A percentile compares a stretch with the other conserved stretches of the same genome.
Conservation (phyloP, 179 eudicot species). For the Silene coronaria region DNA sequence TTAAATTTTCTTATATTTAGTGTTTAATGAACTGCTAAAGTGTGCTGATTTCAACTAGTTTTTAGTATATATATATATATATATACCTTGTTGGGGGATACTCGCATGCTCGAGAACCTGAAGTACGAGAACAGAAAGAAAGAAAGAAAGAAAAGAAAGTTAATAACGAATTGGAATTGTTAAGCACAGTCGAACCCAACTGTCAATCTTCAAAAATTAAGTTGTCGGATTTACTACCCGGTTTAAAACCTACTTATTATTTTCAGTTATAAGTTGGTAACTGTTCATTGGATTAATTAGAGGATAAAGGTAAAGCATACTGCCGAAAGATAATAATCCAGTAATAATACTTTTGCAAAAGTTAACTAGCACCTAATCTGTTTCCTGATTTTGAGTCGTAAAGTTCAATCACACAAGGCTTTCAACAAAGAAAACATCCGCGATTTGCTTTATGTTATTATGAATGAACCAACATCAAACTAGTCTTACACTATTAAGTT, state of each 20-base stretch:
- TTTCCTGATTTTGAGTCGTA: too few species aligned
- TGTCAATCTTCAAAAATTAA: too few species aligned
- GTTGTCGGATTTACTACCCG: too few species aligned
- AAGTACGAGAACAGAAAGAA: neutral
- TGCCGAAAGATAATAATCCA: conserved; percentile 13
- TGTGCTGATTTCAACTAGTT: neutral
- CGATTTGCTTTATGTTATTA: conserved; percentile 17
- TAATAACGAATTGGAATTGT: too few species aligned
- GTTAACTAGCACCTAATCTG: neutral
- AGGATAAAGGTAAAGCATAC: conserved; percentile 1
- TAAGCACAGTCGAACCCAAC: too few species aligned
- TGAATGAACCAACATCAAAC: conserved; percentile 10
- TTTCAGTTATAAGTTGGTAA: too few species aligned
- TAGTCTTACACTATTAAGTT: too few species aligned
- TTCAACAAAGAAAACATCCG: conserved; percentile 22
- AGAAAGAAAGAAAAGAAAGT: neutral
- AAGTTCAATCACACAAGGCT: neutral
- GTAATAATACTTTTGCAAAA: conserved; percentile 22
- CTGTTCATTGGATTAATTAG: neutral
- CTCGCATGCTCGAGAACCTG: conserved; percentile 38
- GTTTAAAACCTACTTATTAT: too few species aligned
- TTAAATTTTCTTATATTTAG: neutral
- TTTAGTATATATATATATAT: too few species aligned
- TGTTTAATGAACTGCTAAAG: too few species aligned
- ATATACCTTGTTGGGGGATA: conserved; percentile 48